Evolutionary conservation across 2,329 filamentous ascomycete genomes (phyloP).

Genomic region (Ophiocordyceps camponoti-leonardi): DNA sequence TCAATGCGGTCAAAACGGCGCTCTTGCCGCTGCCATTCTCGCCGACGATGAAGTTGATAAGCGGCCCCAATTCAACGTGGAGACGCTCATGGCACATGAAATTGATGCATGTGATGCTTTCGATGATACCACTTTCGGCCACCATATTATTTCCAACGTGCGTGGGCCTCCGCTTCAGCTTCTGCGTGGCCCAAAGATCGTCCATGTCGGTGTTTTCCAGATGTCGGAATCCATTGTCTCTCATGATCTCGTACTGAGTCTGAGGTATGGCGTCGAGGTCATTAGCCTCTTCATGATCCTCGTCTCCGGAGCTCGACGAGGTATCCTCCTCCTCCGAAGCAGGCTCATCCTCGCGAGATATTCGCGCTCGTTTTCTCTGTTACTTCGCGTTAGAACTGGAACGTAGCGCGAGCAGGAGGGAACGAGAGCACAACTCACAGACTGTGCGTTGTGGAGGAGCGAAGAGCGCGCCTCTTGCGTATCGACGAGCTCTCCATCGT

Average conservation of each 20-base stretch:
- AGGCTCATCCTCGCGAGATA: not conserved
- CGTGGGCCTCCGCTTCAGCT: slow-evolving; percentile 31
- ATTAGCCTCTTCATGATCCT: slow-evolving; percentile 12
- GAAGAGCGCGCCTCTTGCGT: slow-evolving; percentile 23
- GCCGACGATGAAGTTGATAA: slow-evolving; percentile 96
- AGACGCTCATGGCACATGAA: slow-evolving; percentile 92
- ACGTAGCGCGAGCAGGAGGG: not conserved
- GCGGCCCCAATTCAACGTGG: slow-evolving; percentile 68
- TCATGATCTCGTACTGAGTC: slow-evolving; percentile 44
- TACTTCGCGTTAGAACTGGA: slow-evolving; percentile 3
- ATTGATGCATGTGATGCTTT: slow-evolving; percentile 73
- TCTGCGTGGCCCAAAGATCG: slow-evolving; percentile 48
- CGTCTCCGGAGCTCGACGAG: slow-evolving; percentile 12
- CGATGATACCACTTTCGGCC: slow-evolving; percentile 72
- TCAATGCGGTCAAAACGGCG: slow-evolving; percentile 82
- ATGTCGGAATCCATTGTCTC: slow-evolving; percentile 42
- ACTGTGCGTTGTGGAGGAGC: slow-evolving; percentile 14
- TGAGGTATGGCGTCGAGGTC: slow-evolving; percentile 21
- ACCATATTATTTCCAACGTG: slow-evolving; percentile 50
- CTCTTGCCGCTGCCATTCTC: slow-evolving; percentile 98
- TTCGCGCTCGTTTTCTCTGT: not conserved
- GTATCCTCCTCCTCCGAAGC: slow-evolving; percentile 5
- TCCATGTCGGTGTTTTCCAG: slow-evolving; percentile 38
- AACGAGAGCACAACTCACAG: slow-evolving; percentile 1
- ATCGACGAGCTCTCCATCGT: slow-evolving; percentile 14